Evolutionary conservation across 2,329 filamentous ascomycete species (phyloP), one percentile per base, ranked within the genome.

Genomic region (Cladosporium phlei): DNA sequence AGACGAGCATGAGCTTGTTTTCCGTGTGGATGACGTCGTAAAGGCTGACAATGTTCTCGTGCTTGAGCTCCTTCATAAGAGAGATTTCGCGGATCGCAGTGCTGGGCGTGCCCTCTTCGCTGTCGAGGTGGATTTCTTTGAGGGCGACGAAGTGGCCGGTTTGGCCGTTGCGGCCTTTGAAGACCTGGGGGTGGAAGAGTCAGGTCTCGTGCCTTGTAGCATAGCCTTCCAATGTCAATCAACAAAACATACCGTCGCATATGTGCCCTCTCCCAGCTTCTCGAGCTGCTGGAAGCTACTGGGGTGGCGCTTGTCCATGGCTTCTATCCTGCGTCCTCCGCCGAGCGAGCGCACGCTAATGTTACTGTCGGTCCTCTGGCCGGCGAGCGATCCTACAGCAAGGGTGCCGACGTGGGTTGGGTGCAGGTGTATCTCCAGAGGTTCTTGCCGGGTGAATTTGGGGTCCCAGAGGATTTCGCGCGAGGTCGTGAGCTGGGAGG

Each of bases 1-100:
- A 98, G 8, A 98, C 93, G 30, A 98, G 83, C 93, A 98, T 98
- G 48, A 98, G 82, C 69, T 98, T 98, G 38, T 97, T 98, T 74
- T 98, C 93, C 49, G 93, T 98, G 69, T 98, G 93, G 61, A 98
- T 97, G 47, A 98, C 93, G 76, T 98, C 93, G 77, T 97, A 88
- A 4, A 98, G 82, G 49, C 85, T 88, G 59, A 98, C 90, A 56
- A 98, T 97, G 65, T 96, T 97, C 67, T 96, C 90, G 69, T 98
- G 93, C 70, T 97, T 97, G 56, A 98, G 79, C 71, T 98, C 93
- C 71, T 98, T 98, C 93, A 98, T 97, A 48, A 98, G 78, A 1
- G 90, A 96, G 61, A 98, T 98, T 69, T 98, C 93, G 62, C 93
- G 88, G 66, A 98, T 98, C 37, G 93, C 93, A 0, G 93, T 98